These are phyloP conservation scores for Pestalotiopsis sp. DNA, from an alignment of 2,329 filamentous ascomycete species.

Conservation along the genomic window DNA sequence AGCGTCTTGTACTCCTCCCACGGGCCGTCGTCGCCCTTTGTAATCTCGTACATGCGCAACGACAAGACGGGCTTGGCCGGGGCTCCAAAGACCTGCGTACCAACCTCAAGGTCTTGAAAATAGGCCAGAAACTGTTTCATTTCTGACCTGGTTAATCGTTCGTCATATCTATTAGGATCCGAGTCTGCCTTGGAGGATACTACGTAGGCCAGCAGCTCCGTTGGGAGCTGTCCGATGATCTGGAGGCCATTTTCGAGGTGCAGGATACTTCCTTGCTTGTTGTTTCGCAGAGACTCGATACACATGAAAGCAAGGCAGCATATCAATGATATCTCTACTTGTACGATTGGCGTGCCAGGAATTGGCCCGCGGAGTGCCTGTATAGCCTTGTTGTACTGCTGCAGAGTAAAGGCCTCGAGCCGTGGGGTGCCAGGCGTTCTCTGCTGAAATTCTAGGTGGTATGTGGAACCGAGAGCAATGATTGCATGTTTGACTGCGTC, in stretches of 20 bases:
- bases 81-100: constrained; percentile 14
- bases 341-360: constrained; percentile 24
- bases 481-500: constrained; percentile 36
- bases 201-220: constrained; percentile 16
- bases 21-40: constrained; percentile 7
- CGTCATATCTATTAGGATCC: background rate
- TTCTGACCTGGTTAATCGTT: constrained; percentile 21
- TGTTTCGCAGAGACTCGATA: constrained; percentile 32
- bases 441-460: constrained; percentile 27
- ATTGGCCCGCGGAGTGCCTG: constrained; percentile 32
- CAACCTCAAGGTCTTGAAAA: constrained; percentile 21
- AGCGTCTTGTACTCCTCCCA: constrained; percentile 6
- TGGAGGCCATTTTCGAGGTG: constrained; percentile 34
- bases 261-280: constrained; percentile 27
- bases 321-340: constrained; percentile 31
- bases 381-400: constrained; percentile 42
- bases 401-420: constrained; percentile 39
- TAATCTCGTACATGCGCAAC: background rate
- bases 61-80: background rate
- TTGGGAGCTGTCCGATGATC: constrained; percentile 32
- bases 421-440: constrained; percentile 21
- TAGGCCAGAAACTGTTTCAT: constrained; percentile 22
- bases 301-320: constrained; percentile 36
- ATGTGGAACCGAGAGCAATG: constrained; percentile 37
- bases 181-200: background rate